Evolutionary conservation across 345 rosid genomes (phyloP).

Genomic region (Salix brachista): DNA sequence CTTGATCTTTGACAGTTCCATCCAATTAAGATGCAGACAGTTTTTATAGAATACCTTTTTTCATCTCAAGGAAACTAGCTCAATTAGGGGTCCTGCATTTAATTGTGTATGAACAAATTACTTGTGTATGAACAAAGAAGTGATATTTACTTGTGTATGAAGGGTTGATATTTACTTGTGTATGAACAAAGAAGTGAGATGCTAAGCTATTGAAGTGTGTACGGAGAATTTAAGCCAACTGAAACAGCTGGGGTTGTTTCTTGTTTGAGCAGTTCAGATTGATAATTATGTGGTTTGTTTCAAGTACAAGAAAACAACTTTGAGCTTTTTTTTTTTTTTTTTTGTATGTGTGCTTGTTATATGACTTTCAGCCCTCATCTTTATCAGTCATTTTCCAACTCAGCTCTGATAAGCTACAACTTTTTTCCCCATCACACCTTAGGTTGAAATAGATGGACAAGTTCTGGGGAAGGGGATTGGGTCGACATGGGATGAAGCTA

Average conservation of each 20-base stretch:
- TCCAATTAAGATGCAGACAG: not conserved
- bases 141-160: not conserved
- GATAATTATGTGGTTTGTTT: not conserved
- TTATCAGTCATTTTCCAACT: conserved; percentile 1
- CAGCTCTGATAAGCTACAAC: not conserved
- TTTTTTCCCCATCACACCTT: conserved; percentile 9
- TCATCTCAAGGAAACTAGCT: not conserved
- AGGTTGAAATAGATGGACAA: conserved; percentile 96
- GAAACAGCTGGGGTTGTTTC: not conserved
- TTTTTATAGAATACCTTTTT: not conserved
- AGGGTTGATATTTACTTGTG: not conserved
- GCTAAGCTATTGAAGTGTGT: not conserved
- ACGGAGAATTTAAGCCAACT: conserved; percentile 4
- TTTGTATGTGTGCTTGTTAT: not conserved
- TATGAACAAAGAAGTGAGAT: not conserved
- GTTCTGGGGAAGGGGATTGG: conserved; percentile 83
- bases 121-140: not conserved
- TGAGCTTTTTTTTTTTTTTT: not conserved
- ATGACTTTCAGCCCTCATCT: not conserved
- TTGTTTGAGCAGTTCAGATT: not conserved
- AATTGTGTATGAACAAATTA: too few species aligned
- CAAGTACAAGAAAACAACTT: not conserved
- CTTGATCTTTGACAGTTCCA: not conserved
- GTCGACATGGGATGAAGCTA: conserved; percentile 91
- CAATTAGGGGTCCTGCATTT: not conserved